Evolutionary conservation across 202 grass and related monocot species (phyloP).

Genomic region (Elaeis oleifera): DNA sequence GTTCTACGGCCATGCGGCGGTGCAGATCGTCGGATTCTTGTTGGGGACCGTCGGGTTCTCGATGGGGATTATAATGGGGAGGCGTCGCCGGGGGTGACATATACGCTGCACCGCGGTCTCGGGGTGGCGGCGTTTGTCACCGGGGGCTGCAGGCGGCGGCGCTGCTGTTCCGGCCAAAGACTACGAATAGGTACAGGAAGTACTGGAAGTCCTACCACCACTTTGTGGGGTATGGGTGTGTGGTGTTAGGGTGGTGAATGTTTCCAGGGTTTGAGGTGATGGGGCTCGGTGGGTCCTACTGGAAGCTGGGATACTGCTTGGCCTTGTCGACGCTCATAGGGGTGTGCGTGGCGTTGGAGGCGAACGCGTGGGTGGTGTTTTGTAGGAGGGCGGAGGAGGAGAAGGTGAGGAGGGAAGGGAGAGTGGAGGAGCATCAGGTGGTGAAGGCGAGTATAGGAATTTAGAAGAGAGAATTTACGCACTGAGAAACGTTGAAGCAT

Average conservation of each 20-base stretch:
- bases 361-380: constrained; percentile 96
- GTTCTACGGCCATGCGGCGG: constrained; percentile 83
- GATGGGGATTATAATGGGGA: constrained; percentile 70
- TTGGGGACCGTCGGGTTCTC: constrained; percentile 68
- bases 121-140: constrained; percentile 67
- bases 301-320: constrained; percentile 94
- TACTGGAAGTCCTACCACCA: constrained; percentile 99
- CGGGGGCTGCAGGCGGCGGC: constrained; percentile 84
- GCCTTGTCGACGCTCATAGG: constrained; percentile 61
- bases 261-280: constrained; percentile 97
- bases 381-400: constrained; percentile 68
- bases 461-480: constrained; percentile 8
- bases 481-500: too few species aligned
- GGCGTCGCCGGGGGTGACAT: constrained; percentile 61
- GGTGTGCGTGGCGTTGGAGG: constrained; percentile 78
- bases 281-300: constrained; percentile 67
- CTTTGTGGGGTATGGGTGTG: constrained; percentile 82
- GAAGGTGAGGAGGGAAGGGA: constrained; percentile 44
- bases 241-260: constrained; percentile 92
- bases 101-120: constrained; percentile 72
- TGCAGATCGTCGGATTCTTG: constrained; percentile 53
- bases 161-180: constrained; percentile 82
- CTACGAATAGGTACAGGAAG: constrained; percentile 83
- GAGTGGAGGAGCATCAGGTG: not conserved
- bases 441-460: constrained; percentile 21